Evolutionary conservation across 2,329 filamentous ascomycete species (phyloP).

Genomic region (Aureobasidium vineae): DNA sequence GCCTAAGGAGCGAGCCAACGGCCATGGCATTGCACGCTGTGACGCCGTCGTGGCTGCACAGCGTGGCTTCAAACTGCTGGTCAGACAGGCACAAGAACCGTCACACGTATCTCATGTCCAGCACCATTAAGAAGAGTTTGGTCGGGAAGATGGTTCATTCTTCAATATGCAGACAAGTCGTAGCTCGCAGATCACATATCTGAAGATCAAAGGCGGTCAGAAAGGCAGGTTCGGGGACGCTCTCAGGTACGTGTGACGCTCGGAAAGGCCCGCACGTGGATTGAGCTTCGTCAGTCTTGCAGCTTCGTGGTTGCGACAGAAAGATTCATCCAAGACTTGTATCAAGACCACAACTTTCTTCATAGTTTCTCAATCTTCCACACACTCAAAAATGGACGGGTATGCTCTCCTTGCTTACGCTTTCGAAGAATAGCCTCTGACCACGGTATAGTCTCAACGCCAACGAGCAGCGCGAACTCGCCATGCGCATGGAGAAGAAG

Average conservation of each 20-base stretch:
- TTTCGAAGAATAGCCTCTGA: not conserved
- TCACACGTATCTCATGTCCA: not conserved
- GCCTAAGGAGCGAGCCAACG: not conserved
- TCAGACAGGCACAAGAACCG: not conserved
- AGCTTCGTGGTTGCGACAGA: not conserved
- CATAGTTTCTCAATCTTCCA: not conserved
- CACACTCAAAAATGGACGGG: constrained; percentile 40
- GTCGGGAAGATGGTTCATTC: too few relatives aligned
- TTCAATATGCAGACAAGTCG: not conserved
- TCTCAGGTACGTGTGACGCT: not conserved
- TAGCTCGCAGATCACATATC: not conserved
- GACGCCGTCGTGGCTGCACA: not conserved
- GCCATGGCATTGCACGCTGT: not conserved
- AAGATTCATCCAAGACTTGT: constrained; percentile 2
- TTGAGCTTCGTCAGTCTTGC: constrained; percentile 20
- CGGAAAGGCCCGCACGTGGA: constrained; percentile 16
- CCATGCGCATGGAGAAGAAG: constrained; percentile 92
- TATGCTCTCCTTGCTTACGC: constrained; percentile 28
- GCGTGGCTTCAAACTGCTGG: not conserved
- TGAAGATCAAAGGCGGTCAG: not conserved
- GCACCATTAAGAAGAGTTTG: not conserved
- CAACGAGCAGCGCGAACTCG: constrained; percentile 87
- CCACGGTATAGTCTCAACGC: constrained; percentile 59
- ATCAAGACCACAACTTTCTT: not conserved
- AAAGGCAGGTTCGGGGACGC: not conserved